A percentile compares a stretch with the other conserved stretches of the same genome.
phyloP scores from a whole-genome alignment of 202 grass and related monocot species.

The Elaeis oleifera region DNA sequence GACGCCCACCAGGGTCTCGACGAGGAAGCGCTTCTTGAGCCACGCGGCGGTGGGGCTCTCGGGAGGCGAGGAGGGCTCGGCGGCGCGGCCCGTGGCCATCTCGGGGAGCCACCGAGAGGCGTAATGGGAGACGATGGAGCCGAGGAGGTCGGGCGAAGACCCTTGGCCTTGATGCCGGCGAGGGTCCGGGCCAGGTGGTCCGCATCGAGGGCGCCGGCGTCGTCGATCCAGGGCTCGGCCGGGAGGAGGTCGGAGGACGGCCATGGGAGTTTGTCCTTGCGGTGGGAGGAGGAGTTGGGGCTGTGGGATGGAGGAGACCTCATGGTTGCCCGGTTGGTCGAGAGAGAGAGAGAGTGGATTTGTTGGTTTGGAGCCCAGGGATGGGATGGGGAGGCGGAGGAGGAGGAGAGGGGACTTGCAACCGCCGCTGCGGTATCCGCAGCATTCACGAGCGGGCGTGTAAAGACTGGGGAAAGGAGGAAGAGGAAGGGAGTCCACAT shows the following conservation, averaged over 20 bases:
- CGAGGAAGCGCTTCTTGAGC: constrained; percentile 73
- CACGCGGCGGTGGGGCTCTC: constrained; percentile 81
- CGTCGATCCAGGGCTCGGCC: constrained; percentile 32
- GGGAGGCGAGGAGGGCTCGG: constrained; percentile 24
- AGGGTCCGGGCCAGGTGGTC: constrained; percentile 68
- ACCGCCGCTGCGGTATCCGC: no score
- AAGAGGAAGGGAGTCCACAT: no score
- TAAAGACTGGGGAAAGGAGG: no score
- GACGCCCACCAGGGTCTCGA: constrained; percentile 73
- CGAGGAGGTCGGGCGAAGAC: constrained; percentile 47
- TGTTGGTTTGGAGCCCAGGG: no score
- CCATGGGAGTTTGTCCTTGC: no score
- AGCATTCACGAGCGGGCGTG: no score
- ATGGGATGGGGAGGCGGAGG: no score
- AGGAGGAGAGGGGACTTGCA: no score
- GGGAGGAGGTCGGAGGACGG: not conserved
- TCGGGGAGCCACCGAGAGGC: constrained; percentile 86
- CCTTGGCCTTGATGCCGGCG: constrained; percentile 54
- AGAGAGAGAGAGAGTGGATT: no score
- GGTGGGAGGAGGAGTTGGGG: no score
- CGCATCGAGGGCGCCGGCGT: constrained; percentile 58
- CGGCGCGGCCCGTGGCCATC: constrained; percentile 28
- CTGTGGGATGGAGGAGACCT: no score
- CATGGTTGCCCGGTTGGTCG: no score
- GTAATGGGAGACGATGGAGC: constrained; percentile 73